Conservation (phyloP, 768 basidiomycete species). For the Naganishia onofrii region DNA sequence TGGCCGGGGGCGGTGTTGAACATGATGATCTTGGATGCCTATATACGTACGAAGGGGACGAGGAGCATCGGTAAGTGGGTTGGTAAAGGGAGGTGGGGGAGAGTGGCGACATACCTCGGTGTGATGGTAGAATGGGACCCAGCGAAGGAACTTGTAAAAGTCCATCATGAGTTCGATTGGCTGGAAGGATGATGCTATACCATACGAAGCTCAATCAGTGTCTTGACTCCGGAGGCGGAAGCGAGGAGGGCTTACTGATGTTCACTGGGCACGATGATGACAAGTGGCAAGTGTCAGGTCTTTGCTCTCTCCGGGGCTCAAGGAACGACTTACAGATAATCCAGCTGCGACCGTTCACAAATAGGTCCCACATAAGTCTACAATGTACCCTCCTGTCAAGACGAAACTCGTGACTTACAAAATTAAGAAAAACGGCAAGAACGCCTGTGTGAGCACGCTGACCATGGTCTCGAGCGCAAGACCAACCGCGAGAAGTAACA, state of each 20-base stretch:
- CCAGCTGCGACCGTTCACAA: conserved; percentile 33
- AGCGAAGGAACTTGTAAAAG: conserved; percentile 47
- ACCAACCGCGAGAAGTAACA: conserved; percentile 44
- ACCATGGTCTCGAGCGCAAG: conserved; percentile 49
- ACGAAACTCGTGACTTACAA: neutral
- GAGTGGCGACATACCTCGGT: conserved; percentile 28
- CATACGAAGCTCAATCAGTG: neutral
- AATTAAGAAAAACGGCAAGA: conserved; percentile 48
- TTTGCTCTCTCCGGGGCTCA: neutral
- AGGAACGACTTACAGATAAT: conserved; percentile 42
- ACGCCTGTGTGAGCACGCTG: conserved; percentile 33
- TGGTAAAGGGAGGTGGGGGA: neutral
- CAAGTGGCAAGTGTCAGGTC: neutral
- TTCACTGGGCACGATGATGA: conserved; percentile 35
- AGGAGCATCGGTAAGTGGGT: neutral
- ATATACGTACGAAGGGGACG: neutral
- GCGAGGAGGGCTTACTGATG: conserved; percentile 38
- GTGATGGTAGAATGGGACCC: conserved; percentile 42
- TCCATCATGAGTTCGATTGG: conserved; percentile 44
- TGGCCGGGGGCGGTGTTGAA: conserved; percentile 41
- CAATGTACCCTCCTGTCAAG: neutral
- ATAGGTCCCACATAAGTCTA: neutral
- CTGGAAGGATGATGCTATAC: conserved; percentile 47
- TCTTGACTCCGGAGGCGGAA: neutral
- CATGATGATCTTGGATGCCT: conserved; percentile 49